Base-by-base conservation (phyloP, 179 eudicot genomes). In the Camellia oleifera region DNA sequence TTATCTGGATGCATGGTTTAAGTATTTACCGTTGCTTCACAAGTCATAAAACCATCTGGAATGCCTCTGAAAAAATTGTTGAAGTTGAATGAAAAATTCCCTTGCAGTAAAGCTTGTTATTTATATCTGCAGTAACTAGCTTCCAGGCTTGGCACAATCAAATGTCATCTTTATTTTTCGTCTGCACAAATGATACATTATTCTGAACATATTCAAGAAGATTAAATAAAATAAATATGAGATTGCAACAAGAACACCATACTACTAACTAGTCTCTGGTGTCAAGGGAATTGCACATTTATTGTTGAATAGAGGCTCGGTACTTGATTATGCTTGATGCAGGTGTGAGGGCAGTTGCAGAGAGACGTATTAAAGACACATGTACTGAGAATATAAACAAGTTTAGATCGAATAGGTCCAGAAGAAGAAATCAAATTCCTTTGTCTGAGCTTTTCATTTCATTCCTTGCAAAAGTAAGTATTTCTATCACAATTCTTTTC, bases 291-390 rank as follows among this genome's bases (percentile, higher is more conserved):
- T 44, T 61, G 3, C 4, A 13, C 4, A 75, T 45, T 1, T 32
- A 32, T 32, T 32, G 40, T 32, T 32, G 40, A 32, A 5, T 60
- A 18, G 17, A n/a, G 68, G 42, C 69, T 11, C 14, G 53, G 17
- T 18, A 13, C 12, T 74, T 75, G 7, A 32, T 11, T 6, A 40
- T 15, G 71, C 23, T 78, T 67, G 54, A 44, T 80, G 83, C 88
- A 96, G 99, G 99, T 87, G 89, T 90, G 79, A 89, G 98, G 86
- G 89, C 86, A 79, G 88, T n/a, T 78, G 89, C 92, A 57, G 97
- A 94, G 88, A 87, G 82, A 72, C 90, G 62, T 60, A 84, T 96
- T 76, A 92, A 96, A 88, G 92, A 88, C 74, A 78, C 75, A 42
- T 91, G 89, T 78, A 82, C 81, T 77, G 90, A 76, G 63, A 91